phyloP scores from a whole-genome alignment of 2,329 filamentous ascomycete genomes.

The Mycosphaerella arachidis region DNA sequence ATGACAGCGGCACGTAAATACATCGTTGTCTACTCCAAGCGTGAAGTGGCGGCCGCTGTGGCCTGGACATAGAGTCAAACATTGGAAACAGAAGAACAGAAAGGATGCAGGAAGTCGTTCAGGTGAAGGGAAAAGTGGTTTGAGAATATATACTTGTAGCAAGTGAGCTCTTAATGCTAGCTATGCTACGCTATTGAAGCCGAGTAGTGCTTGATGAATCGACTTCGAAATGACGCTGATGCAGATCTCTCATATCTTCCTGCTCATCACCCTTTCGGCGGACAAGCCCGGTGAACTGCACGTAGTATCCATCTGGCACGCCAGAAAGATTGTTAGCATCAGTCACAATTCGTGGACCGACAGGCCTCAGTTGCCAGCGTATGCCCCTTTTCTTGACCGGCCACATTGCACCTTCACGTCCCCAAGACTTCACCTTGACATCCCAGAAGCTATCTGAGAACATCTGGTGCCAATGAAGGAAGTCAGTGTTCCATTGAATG shows the following conservation, averaged over 20 bases:
- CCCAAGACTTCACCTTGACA: background rate
- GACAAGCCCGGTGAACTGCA: background rate
- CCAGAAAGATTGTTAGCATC: background rate
- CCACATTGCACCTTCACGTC: background rate
- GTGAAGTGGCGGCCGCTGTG: too few species aligned
- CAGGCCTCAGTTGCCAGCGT: background rate
- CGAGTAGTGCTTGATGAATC: background rate
- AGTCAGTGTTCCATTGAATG: background rate
- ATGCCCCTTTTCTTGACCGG: background rate
- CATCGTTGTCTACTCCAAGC: too few species aligned
- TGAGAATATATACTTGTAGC: too few species aligned
- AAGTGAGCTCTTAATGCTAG: too few species aligned
- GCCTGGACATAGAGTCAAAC: too few species aligned
- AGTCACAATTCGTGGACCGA: background rate
- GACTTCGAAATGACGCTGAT: background rate
- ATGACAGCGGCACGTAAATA: too few species aligned
- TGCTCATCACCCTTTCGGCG: background rate
- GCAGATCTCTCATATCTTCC: background rate
- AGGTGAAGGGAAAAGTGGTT: too few species aligned
- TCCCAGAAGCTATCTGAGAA: background rate
- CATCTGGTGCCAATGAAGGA: background rate
- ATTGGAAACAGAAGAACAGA: too few species aligned
- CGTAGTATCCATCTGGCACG: background rate
- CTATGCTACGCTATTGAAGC: too few species aligned
- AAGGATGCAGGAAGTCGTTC: too few species aligned